A percentile compares a stretch with the other conserved stretches of the same genome.
These are phyloP conservation scores for Cladophialophora bantiana DNA, from an alignment of 2,329 filamentous ascomycete genomes.

Conservation along the genomic window DNA sequence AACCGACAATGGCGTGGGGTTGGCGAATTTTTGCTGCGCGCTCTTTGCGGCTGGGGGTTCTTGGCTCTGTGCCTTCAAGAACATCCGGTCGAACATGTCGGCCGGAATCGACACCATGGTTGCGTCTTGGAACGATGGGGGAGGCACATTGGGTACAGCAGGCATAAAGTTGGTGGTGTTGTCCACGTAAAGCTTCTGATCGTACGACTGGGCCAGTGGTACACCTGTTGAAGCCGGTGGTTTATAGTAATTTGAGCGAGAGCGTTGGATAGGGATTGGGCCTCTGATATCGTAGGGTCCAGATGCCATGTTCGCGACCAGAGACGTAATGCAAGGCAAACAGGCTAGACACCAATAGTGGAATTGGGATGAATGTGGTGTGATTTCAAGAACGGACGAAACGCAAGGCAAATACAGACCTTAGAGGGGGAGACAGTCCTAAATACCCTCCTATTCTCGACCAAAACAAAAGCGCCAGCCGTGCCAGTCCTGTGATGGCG, in stretches of 20 bases:
- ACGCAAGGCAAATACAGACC: background rate
- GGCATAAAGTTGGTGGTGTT: slow-evolving; percentile 10
- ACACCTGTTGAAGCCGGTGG: background rate
- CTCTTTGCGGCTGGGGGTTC: slow-evolving; percentile 37
- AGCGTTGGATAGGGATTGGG: slow-evolving; percentile 5
- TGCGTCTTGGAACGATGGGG: slow-evolving; percentile 16
- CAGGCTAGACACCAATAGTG: background rate
- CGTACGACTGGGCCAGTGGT: slow-evolving; percentile 4
- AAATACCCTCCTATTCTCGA: background rate
- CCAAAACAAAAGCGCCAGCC: background rate
- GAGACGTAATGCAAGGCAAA: background rate
- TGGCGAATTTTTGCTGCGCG: slow-evolving; percentile 40
- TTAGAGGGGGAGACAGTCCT: background rate
- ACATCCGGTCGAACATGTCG: slow-evolving; percentile 44
- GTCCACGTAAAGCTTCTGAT: slow-evolving; percentile 18
- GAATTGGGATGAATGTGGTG: background rate
- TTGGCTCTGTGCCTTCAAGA: slow-evolving; percentile 37
- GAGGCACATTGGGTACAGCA: background rate
- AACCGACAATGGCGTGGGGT: slow-evolving; percentile 37
- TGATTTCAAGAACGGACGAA: background rate
- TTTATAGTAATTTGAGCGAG: slow-evolving; percentile 22
- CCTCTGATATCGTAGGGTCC: slow-evolving; percentile 10
- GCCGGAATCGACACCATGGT: slow-evolving; percentile 40
- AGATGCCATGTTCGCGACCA: slow-evolving; percentile 10
- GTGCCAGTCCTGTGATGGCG: background rate